Evolutionary conservation across 2,329 filamentous ascomycete species (phyloP).

Genomic region (Dactylellina cionopaga): DNA sequence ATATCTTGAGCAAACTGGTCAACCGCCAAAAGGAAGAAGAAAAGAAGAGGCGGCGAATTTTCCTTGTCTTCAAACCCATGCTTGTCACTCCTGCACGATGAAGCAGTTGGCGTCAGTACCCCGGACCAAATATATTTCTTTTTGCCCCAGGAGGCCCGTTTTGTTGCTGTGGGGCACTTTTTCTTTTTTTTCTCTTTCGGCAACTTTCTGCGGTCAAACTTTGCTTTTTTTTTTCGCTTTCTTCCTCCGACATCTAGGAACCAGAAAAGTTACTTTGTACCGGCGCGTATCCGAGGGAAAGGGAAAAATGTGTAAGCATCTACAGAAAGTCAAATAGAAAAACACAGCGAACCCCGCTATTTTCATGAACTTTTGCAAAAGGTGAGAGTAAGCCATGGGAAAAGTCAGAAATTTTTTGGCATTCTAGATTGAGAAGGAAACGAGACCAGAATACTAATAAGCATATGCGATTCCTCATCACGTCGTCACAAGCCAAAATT

Average conservation of each 20-base stretch:
- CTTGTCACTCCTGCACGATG: constrained; percentile 49
- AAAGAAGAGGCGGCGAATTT: constrained; percentile 51
- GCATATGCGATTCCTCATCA: not conserved
- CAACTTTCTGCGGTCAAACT: constrained; percentile 39
- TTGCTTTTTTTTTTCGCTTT: constrained; percentile 21
- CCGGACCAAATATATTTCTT: constrained; percentile 38
- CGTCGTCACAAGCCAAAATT: constrained; percentile 20
- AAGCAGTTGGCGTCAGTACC: constrained; percentile 53
- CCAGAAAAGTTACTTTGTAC: constrained; percentile 32
- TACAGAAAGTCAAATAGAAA: too few species aligned
- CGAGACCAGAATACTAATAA: not conserved
- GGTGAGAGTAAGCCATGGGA: not conserved
- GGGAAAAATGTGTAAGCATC: too few species aligned
- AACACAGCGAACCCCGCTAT: not conserved
- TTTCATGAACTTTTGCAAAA: constrained; percentile 1
- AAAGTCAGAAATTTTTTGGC: not conserved
- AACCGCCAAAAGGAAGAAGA: constrained; percentile 23
- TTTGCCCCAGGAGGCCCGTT: constrained; percentile 30
- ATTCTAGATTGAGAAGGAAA: not conserved
- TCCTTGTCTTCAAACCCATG: constrained; percentile 32
- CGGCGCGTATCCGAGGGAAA: constrained; percentile 35
- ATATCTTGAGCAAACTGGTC: too few species aligned
- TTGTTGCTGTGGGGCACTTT: constrained; percentile 39
- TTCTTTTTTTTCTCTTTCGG: constrained; percentile 18
- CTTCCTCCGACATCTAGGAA: constrained; percentile 5